Conservation (phyloP, 768 basidiomycete genomes). For the Filobasidium wieringae region DNA sequence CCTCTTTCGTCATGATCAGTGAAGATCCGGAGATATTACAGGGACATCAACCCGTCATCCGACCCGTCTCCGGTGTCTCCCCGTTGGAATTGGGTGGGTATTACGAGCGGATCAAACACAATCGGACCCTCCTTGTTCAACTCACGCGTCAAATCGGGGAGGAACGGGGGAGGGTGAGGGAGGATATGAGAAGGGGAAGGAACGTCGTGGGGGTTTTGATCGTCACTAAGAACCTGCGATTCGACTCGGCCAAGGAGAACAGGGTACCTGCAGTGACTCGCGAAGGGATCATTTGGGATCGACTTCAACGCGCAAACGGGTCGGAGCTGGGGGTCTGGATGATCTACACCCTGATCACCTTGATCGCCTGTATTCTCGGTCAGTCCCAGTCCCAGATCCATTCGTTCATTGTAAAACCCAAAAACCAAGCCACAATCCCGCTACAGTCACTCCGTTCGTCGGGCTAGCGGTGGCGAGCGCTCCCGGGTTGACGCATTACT, state of each 20-base stretch:
- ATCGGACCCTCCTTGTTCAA: slow-evolving; percentile 57
- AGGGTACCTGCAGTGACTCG: slow-evolving; percentile 54
- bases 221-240: slow-evolving; percentile 45
- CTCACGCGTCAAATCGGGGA: slow-evolving; percentile 65
- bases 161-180: slow-evolving; percentile 54
- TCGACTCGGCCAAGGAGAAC: slow-evolving; percentile 48
- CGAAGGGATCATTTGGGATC: slow-evolving; percentile 71
- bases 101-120: slow-evolving; percentile 58
- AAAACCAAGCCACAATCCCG: slow-evolving; percentile 9
- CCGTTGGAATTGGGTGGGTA: slow-evolving; percentile 55
- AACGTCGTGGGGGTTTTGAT: slow-evolving; percentile 63
- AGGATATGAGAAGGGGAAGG: slow-evolving; percentile 57
- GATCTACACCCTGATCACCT: slow-evolving; percentile 45
- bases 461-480: slow-evolving; percentile 58
- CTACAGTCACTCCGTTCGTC: slow-evolving; percentile 56
- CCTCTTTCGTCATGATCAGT: neutral
- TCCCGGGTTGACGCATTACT: slow-evolving; percentile 60
- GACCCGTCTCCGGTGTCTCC: slow-evolving; percentile 59
- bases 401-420: slow-evolving; percentile 3
- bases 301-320: slow-evolving; percentile 53
- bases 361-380: slow-evolving; percentile 54
- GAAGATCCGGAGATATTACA: neutral
- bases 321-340: slow-evolving; percentile 48
- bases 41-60: slow-evolving; percentile 53
- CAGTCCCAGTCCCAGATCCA: slow-evolving; percentile 36